phyloP scores from a whole-genome alignment of 2,329 filamentous ascomycete species.

The Hypomyces perniciosus region DNA sequence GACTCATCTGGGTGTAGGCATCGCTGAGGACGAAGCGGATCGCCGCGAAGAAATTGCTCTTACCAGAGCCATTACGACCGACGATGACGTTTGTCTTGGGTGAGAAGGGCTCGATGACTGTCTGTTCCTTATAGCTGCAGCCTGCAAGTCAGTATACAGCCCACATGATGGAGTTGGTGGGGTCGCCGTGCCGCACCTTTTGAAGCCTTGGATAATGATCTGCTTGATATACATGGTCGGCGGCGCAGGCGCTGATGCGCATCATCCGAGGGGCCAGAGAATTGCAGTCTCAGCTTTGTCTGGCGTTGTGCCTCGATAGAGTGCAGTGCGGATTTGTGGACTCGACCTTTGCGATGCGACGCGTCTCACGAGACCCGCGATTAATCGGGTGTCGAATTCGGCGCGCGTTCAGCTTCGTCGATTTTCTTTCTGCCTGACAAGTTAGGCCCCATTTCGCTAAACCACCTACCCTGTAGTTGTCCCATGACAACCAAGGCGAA shows the following conservation, averaged over 20 bases:
- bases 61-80: constrained; percentile 96
- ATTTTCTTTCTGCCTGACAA: constrained; percentile 21
- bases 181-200: constrained; percentile 59
- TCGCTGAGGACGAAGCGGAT: constrained; percentile 98
- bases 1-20: constrained; percentile 91
- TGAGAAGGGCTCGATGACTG: constrained; percentile 96
- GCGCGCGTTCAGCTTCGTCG: constrained; percentile 17
- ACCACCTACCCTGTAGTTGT: background rate
- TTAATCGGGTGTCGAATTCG: constrained; percentile 15
- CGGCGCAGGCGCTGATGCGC: constrained; percentile 34
- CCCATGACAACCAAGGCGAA: too few species aligned
- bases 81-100: constrained; percentile 98
- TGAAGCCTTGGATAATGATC: constrained; percentile 99
- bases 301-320: constrained; percentile 11
- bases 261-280: constrained; percentile 26
- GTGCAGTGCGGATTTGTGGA: background rate
- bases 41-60: constrained; percentile 99
- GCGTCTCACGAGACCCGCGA: constrained; percentile 14
- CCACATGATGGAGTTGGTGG: constrained; percentile 6
- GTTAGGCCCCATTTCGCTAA: constrained; percentile 1
- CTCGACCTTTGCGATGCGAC: constrained; percentile 15
- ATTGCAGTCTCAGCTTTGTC: constrained; percentile 20
- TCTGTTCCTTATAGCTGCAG: constrained; percentile 95
- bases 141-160: constrained; percentile 16
- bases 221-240: constrained; percentile 94